phyloP scores from a whole-genome alignment of 2,329 filamentous ascomycete species.

The Trichoderma afroharzianum region DNA sequence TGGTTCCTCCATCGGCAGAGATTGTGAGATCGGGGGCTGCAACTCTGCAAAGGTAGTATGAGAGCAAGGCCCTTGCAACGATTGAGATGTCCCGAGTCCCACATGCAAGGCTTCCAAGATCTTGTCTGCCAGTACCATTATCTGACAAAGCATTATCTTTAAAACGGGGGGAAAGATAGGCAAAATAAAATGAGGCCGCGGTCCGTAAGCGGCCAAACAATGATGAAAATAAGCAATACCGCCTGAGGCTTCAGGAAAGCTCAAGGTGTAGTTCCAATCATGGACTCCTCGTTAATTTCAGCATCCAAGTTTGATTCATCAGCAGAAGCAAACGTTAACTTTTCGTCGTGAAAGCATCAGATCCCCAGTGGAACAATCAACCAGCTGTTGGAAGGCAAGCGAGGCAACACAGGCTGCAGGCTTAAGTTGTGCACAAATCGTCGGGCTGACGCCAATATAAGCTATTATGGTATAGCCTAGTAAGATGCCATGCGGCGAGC shows the following conservation, averaged over 20 bases:
- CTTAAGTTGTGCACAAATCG: neutral
- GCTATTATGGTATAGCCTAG: conserved; percentile 33
- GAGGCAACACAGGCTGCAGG: neutral
- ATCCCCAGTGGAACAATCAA: neutral
- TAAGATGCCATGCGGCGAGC: conserved; percentile 63
- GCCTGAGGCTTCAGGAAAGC: neutral
- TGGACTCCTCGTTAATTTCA: neutral
- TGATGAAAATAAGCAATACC: conserved; percentile 7
- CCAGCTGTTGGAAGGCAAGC: neutral
- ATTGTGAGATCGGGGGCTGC: neutral
- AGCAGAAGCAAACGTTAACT: conserved; percentile 5
- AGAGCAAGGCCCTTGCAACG: neutral
- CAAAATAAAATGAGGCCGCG: neutral
- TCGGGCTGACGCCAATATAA: neutral
- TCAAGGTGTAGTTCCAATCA: neutral
- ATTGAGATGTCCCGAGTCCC: neutral
- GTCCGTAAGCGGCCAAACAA: neutral
- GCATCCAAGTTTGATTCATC: conserved; percentile 1
- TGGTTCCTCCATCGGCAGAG: conserved; percentile 6
- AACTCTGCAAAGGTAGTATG: neutral
- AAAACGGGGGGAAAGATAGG: neutral
- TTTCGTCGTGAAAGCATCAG: neutral
- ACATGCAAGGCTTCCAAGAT: neutral
- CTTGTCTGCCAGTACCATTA: neutral
- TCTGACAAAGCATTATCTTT: neutral